Conservation (phyloP, 2,329 filamentous ascomycete genomes). For the Fusarium incarnatum region DNA sequence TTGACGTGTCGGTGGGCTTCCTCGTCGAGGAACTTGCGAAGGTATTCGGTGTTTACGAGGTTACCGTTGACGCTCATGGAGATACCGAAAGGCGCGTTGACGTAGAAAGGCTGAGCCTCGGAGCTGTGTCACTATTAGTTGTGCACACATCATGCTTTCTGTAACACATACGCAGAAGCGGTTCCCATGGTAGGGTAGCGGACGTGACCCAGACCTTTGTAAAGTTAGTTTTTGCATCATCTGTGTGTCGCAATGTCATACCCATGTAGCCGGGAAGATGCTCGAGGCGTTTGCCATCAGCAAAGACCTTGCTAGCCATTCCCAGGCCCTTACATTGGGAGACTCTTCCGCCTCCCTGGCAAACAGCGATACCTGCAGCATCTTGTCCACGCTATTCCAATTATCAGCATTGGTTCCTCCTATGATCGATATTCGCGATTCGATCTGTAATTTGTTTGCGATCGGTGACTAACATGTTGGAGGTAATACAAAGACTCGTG, state of each 20-base stretch:
- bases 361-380: constrained; percentile 85
- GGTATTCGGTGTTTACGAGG: constrained; percentile 78
- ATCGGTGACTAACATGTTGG: constrained; percentile 58
- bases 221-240: constrained; percentile 25
- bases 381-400: constrained; percentile 79
- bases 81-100: constrained; percentile 71
- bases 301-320: constrained; percentile 78
- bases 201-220: constrained; percentile 74
- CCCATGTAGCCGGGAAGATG: constrained; percentile 80
- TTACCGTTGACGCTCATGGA: constrained; percentile 79
- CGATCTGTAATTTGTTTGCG: background rate
- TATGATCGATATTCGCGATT: constrained; percentile 25
- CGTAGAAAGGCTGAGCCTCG: constrained; percentile 93
- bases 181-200: constrained; percentile 92
- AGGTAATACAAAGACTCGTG: constrained; percentile 79
- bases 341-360: constrained; percentile 77
- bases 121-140: constrained; percentile 63
- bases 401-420: constrained; percentile 28
- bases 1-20: constrained; percentile 89
- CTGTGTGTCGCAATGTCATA: constrained; percentile 11
- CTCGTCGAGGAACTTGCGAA: constrained; percentile 78
- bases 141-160: background rate
- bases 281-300: constrained; percentile 78
- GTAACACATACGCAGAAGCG: constrained; percentile 60
- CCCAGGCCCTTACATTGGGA: constrained; percentile 93